These are phyloP conservation scores for Aeschynomene evenia DNA, from an alignment of 306 rosid genomes.

Conservation along the genomic window DNA sequence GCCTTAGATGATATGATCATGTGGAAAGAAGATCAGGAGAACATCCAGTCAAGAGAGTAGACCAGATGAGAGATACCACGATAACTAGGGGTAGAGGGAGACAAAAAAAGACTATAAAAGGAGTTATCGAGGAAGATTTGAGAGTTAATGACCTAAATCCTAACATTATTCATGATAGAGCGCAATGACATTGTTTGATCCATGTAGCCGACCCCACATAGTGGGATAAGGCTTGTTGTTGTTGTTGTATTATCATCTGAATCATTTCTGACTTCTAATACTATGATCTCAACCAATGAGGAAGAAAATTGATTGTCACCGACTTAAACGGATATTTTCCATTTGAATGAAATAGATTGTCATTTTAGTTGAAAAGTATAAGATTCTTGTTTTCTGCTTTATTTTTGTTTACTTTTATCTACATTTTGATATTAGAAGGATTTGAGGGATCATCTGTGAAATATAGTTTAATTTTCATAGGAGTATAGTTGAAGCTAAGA, in stretches of 20 bases:
- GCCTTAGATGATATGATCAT: no score
- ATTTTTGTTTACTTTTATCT: not conserved
- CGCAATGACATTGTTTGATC: no score
- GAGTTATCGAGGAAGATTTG: no score
- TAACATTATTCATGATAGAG: no score
- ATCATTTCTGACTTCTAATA: slow-evolving; percentile 8
- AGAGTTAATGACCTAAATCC: no score
- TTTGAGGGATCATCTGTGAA: slow-evolving; percentile 12
- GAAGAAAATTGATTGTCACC: slow-evolving; percentile 13
- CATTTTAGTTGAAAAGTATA: not conserved
- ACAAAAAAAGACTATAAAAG: no score
- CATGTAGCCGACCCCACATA: no score
- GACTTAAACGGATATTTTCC: slow-evolving; percentile 2
- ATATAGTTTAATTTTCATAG: not conserved
- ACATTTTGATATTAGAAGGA: not conserved
- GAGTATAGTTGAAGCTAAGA: slow-evolving; percentile 1
- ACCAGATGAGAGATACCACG: no score
- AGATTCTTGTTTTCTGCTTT: slow-evolving; percentile 1
- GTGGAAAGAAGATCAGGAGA: no score
- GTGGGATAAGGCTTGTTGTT: no score
- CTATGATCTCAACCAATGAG: not conserved
- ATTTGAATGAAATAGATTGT: slow-evolving; percentile 14
- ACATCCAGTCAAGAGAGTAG: no score
- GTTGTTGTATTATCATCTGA: not conserved
- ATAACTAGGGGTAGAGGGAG: no score